Evolutionary conservation across 1,284 basidiomycete species (phyloP).

Genomic region (Pisolithus thermaeus): DNA sequence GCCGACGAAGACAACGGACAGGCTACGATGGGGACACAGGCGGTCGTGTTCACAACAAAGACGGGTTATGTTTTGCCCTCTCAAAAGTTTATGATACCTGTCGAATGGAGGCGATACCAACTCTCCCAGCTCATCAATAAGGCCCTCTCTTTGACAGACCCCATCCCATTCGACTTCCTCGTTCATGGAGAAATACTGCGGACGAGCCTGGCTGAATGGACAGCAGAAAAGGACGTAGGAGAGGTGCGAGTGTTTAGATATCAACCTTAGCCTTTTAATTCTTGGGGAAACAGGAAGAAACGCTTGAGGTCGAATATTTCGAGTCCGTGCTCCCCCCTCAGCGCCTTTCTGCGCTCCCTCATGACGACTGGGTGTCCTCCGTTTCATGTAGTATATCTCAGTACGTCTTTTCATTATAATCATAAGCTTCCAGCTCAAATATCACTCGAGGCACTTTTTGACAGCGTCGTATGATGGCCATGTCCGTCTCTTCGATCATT

Average conservation of each 20-base stretch:
- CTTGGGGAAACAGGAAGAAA: conserved; percentile 57
- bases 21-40: conserved; percentile 33
- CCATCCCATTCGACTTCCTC: conserved; percentile 94
- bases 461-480: conserved; percentile 80
- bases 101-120: conserved; percentile 88
- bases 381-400: conserved; percentile 64
- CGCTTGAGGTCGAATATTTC: conserved; percentile 89
- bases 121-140: conserved; percentile 99
- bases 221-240: conserved; percentile 62
- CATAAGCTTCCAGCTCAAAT: not conserved
- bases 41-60: conserved; percentile 79
- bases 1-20: too few relatives aligned
- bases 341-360: conserved; percentile 70
- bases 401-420: conserved; percentile 38
- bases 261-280: conserved; percentile 11
- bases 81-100: conserved; percentile 92
- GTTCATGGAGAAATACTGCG: conserved; percentile 79
- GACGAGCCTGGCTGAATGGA: conserved; percentile 74
- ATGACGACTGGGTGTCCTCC: conserved; percentile 91
- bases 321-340: conserved; percentile 86
- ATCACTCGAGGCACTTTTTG: conserved; percentile 53
- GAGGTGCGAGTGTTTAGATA: conserved; percentile 41
- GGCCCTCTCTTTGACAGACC: conserved; percentile 68
- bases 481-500: conserved; percentile 69
- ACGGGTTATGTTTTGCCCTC: conserved; percentile 79